These are phyloP conservation scores for Pseudonitzschia delicatissima DNA, from an alignment of 108 stramenopile genomes.

Conservation along the genomic window DNA sequence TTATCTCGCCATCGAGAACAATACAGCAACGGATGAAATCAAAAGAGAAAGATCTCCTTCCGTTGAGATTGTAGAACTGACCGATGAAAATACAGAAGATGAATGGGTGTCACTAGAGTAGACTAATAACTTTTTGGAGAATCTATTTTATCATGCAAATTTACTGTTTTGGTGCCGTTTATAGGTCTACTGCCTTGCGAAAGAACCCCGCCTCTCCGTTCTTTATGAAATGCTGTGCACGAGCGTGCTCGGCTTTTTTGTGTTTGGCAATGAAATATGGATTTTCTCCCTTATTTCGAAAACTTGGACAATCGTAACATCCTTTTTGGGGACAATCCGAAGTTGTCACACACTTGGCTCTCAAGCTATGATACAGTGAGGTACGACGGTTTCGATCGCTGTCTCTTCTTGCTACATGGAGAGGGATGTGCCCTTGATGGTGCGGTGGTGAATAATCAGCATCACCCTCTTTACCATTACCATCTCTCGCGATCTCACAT, in stretches of 20 bases:
- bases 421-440: slow-evolving; percentile 36
- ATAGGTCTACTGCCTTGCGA: slow-evolving; percentile 67
- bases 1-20: background rate
- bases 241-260: slow-evolving; percentile 45
- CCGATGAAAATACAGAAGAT: slow-evolving; percentile 18
- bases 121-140: background rate
- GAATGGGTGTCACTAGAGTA: slow-evolving; percentile 29
- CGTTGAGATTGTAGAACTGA: slow-evolving; percentile 26
- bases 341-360: slow-evolving; percentile 55
- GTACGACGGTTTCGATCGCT: slow-evolving; percentile 69
- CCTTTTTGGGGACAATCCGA: slow-evolving; percentile 67
- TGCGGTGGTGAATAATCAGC: too few species aligned
- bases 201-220: slow-evolving; percentile 59
- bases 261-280: slow-evolving; percentile 60
- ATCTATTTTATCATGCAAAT: background rate
- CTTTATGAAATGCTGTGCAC: slow-evolving; percentile 61
- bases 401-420: slow-evolving; percentile 69
- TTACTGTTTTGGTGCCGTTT: slow-evolving; percentile 2
- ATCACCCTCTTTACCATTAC: slow-evolving; percentile 36
- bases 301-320: slow-evolving; percentile 79
- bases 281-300: slow-evolving; percentile 53
- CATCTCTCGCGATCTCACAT: slow-evolving; percentile 63
- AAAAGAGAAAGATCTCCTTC: slow-evolving; percentile 10
- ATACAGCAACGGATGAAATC: background rate
- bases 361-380: slow-evolving; percentile 72